phyloP scores from a whole-genome alignment of 2,329 filamentous ascomycete genomes.

The Arthrinium puccinioides region DNA sequence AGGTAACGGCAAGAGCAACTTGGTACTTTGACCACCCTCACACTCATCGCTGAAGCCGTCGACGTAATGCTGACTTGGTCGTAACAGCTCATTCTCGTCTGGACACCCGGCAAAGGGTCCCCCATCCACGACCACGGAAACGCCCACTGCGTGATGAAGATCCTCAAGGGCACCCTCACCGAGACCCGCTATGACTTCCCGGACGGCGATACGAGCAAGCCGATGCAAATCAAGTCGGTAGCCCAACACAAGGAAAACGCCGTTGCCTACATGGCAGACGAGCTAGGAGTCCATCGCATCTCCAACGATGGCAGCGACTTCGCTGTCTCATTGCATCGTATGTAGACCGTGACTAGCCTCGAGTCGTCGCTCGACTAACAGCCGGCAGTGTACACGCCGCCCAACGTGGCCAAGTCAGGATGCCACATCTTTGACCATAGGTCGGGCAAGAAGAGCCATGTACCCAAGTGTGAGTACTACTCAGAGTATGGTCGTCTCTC shows the following conservation, averaged over 20 bases:
- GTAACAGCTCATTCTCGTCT: constrained; percentile 73
- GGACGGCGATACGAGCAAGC: constrained; percentile 37
- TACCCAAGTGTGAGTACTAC: constrained; percentile 65
- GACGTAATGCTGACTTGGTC: constrained; percentile 12
- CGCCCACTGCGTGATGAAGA: constrained; percentile 89
- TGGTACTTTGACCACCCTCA: constrained; percentile 28
- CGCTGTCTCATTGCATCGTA: constrained; percentile 76
- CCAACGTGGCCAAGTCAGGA: constrained; percentile 76
- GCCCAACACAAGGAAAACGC: constrained; percentile 62
- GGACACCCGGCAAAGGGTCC: constrained; percentile 76
- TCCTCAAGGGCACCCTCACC: constrained; percentile 68
- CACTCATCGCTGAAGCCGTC: too few species aligned
- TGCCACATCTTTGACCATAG: constrained; percentile 74
- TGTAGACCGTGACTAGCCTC: constrained; percentile 16
- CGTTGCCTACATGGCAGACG: constrained; percentile 87
- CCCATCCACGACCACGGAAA: constrained; percentile 86
- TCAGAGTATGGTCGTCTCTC: constrained; percentile 47
- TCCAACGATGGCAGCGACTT: constrained; percentile 68
- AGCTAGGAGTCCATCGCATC: constrained; percentile 79
- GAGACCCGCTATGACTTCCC: constrained; percentile 81
- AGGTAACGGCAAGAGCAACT: constrained; percentile 63
- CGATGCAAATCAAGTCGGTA: constrained; percentile 59
- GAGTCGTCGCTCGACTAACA: constrained; percentile 12
- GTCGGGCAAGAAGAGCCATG: constrained; percentile 67
- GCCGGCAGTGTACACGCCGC: constrained; percentile 67